Evolutionary conservation across 257 asterid genomes (phyloP), one percentile per base, ranked within the genome.

Genomic region (Ligustrum vulgare): DNA sequence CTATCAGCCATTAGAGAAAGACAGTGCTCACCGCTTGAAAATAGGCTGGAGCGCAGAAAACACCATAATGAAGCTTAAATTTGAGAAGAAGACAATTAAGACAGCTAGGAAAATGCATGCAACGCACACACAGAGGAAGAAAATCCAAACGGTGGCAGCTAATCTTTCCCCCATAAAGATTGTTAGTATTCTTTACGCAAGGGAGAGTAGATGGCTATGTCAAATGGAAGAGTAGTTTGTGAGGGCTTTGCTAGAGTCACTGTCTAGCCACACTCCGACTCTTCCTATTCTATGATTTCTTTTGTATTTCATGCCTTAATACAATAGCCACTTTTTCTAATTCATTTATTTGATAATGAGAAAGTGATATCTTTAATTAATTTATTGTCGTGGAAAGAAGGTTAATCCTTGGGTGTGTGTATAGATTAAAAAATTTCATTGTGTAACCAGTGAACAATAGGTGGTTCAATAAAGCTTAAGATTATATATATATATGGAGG

Each of bases 1-100:
- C 23, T 20, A 23, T 58, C 12, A 22, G 66, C 15, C 66, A 20
- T 22, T 8, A 60, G 33, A 60, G 65, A 7, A n/a, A 16, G 66
- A 23, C 71, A 77, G 69, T 35, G 35, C 68, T 2, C 60, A 71
- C 77, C 85, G 83, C 72, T 63, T 67, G 77, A 71, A 68, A 72
- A 51, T 20, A 71, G 69, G 75, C 37, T 23, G 18, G 37, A 45
- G 43, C 6, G 79, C 78, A 81, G 76, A 84, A 80, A 67, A 69
- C 49, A 78, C 74, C 75, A 51, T 69, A 66, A 16, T 43, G 70
- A 73, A 60, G 70, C 65, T 73, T 64, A 63, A 43, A 64, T 28
- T 25, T 36, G 73, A 22, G 72, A 31, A 74, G 31, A 35, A 16
- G 47, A 74, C 78, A 74, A 65, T 4, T 28, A 74, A 65, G 78